phyloP scores from a whole-genome alignment of 2,329 filamentous ascomycete genomes.

The Sphaceloma murrayae region DNA sequence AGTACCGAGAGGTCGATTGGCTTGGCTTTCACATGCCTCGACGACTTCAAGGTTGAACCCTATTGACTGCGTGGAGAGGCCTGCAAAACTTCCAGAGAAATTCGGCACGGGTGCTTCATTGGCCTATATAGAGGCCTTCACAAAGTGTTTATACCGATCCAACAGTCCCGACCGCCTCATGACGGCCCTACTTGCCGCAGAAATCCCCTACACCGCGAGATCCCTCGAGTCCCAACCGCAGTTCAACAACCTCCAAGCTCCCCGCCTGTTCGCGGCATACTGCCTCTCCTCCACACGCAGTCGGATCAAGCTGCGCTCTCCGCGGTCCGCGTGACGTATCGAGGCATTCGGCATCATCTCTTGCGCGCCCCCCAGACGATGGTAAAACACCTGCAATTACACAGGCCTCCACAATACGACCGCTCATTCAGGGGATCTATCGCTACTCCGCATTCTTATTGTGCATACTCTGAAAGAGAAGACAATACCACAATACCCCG shows the following conservation, averaged over 20 bases:
- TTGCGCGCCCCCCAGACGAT: conserved; percentile 4
- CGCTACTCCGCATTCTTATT: not conserved
- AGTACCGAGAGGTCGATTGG: not conserved
- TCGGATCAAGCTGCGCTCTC: conserved; percentile 6
- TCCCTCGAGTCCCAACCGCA: conserved; percentile 15
- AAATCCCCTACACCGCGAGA: conserved; percentile 6
- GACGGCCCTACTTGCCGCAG: not conserved
- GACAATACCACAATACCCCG: conserved; percentile 12
- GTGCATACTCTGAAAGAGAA: not conserved
- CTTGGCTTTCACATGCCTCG: conserved; percentile 15
- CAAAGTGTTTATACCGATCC: not conserved
- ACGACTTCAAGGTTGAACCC: conserved; percentile 14
- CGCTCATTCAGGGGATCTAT: not conserved
- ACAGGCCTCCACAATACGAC: conserved; percentile 11
- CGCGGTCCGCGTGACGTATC: conserved; percentile 1
- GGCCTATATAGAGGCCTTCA: no score
- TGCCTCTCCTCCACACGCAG: conserved; percentile 3
- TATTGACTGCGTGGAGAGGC: not conserved
- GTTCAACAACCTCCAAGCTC: conserved; percentile 6
- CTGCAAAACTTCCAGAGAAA: not conserved
- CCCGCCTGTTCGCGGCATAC: conserved; percentile 6
- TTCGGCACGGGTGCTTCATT: no score
- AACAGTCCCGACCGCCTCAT: not conserved
- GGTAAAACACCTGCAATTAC: conserved; percentile 8
- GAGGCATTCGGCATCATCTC: not conserved